Evolutionary conservation across 805 yeast genomes (phyloP).

Genomic region (Barnettozyma sucrosica): DNA sequence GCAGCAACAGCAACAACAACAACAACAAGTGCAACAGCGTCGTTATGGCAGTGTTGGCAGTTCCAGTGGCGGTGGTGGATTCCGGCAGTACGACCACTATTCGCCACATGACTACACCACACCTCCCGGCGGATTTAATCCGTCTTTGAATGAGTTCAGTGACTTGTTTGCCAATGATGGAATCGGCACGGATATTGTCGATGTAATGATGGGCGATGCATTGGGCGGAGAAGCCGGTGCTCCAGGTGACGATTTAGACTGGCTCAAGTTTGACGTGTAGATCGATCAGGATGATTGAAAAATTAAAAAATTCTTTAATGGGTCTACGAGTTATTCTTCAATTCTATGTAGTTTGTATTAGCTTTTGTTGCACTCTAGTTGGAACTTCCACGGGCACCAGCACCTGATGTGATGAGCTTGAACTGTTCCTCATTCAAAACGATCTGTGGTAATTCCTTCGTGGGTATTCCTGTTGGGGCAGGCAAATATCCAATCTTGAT

Average conservation of each 20-base stretch:
- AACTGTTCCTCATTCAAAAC: conserved; percentile 51
- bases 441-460: conserved; percentile 48
- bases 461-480: conserved; percentile 43
- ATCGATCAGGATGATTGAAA: neutral
- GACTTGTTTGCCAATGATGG: neutral
- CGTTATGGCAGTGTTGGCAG: neutral
- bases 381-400: conserved; percentile 71
- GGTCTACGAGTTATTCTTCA: neutral
- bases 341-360: neutral
- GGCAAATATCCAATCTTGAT: conserved; percentile 76
- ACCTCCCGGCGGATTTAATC: neutral
- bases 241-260: conserved; percentile 23
- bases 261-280: conserved; percentile 27
- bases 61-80: neutral
- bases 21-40: conserved; percentile 3
- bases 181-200: conserved; percentile 3
- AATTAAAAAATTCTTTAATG: too few relatives aligned
- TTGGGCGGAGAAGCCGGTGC: conserved; percentile 13
- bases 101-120: conserved; percentile 1
- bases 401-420: conserved; percentile 54
- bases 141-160: conserved; percentile 2
- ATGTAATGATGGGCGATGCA: conserved; percentile 10
- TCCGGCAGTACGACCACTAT: neutral
- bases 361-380: conserved; percentile 10
- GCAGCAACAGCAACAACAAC: conserved; percentile 2